Evolutionary conservation across 805 yeast genomes (phyloP).

Genomic region (Zygotorulaspora sp.): DNA sequence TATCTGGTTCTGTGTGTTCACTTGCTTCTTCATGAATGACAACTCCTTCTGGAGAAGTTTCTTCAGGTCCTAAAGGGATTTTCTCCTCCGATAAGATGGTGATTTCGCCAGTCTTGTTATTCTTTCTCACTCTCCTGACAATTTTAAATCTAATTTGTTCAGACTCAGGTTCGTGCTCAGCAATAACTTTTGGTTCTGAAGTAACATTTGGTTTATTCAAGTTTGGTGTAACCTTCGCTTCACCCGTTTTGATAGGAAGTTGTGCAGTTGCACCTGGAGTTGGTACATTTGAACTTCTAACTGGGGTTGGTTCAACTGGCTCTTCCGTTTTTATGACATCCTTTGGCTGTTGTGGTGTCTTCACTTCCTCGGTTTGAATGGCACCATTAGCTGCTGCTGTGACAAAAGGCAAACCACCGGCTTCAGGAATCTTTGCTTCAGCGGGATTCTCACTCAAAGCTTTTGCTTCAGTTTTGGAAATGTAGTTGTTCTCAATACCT

Average conservation of each 20-base stretch:
- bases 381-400: conserved; percentile 6
- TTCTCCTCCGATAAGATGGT: conserved; percentile 30
- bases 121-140: conserved; percentile 38
- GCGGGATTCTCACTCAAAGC: conserved; percentile 8
- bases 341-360: not conserved
- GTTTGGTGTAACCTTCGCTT: not conserved
- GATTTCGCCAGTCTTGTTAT: conserved; percentile 41
- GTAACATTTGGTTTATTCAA: not conserved
- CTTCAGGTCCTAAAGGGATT: conserved; percentile 18
- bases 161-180: not conserved
- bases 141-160: conserved; percentile 29
- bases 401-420: conserved; percentile 41
- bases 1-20: not conserved
- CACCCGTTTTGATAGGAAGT: not conserved
- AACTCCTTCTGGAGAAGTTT: conserved; percentile 11
- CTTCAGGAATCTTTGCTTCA: conserved; percentile 39
- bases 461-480: conserved; percentile 17
- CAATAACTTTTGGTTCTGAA: no score
- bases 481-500: conserved; percentile 39
- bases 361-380: conserved; percentile 1
- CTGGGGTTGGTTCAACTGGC: conserved; percentile 1
- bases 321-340: not conserved
- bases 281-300: not conserved
- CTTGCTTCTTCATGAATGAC: conserved; percentile 21
- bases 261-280: conserved; percentile 1